Evolutionary conservation across 73 alveolate genomes (phyloP).

Genomic region (Tetrahymena borealis): DNA sequence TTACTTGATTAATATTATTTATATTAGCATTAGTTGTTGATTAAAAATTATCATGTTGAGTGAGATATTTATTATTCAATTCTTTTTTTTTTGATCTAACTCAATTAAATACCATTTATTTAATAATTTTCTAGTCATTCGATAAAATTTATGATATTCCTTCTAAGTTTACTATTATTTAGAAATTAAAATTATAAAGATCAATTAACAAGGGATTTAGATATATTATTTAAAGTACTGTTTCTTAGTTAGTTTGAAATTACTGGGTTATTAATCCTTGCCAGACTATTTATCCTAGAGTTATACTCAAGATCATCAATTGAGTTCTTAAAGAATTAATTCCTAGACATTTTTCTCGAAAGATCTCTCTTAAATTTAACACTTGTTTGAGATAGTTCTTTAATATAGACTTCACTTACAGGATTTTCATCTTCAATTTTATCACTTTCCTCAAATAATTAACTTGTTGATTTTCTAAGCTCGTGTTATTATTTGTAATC

Average conservation of each 20-base stretch:
- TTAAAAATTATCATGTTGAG: too few species aligned
- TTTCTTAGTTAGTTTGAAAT: background rate
- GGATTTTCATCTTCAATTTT: background rate
- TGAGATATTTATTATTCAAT: too few species aligned
- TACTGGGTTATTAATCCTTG: background rate
- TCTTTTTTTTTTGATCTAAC: too few species aligned
- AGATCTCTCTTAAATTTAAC: background rate
- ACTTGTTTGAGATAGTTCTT: background rate
- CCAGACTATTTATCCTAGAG: background rate
- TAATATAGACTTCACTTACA: background rate
- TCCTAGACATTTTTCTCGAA: background rate
- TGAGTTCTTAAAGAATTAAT: background rate
- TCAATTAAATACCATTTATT: too few species aligned
- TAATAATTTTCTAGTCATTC: too few species aligned
- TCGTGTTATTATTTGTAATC: background rate
- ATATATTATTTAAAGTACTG: background rate
- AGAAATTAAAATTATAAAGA: background rate
- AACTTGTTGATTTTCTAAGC: background rate
- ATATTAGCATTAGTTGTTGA: too few species aligned
- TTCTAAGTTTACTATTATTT: background rate
- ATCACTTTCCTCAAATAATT: background rate
- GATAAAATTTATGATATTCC: too few species aligned
- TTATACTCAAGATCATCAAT: background rate
- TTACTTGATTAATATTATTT: too few species aligned
- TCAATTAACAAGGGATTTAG: background rate